A percentile compares a stretch with the other conserved stretches of the same genome.
Evolutionary conservation across 768 basidiomycete species (phyloP).

Genomic region (Russula earlei): DNA sequence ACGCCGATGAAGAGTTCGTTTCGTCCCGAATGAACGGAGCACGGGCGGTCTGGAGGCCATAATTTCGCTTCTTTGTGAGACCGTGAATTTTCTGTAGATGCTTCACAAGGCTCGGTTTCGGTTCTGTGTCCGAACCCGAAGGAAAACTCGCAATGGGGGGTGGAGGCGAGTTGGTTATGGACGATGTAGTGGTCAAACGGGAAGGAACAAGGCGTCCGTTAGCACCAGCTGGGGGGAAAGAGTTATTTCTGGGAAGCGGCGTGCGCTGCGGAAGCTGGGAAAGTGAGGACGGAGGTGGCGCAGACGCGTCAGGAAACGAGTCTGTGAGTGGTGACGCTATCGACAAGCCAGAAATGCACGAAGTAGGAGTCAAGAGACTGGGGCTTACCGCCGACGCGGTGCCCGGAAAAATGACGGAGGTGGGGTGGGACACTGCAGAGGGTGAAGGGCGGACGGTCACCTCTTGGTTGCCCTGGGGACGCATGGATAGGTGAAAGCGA

Average conservation of each 20-base stretch:
- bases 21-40: constrained; percentile 19
- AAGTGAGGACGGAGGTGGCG: not conserved
- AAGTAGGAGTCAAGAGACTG: constrained; percentile 7
- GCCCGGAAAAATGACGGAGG: not conserved
- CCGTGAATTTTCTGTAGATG: constrained; percentile 20
- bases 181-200: not conserved
- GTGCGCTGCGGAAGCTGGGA: constrained; percentile 6
- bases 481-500: constrained; percentile 14
- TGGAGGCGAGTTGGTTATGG: constrained; percentile 11
- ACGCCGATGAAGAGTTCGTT: not conserved
- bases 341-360: constrained; percentile 12
- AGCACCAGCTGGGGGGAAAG: constrained; percentile 10
- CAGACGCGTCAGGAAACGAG: not conserved
- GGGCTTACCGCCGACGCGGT: constrained; percentile 9
- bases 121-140: not conserved
- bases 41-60: constrained; percentile 15
- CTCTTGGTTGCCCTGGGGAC: constrained; percentile 1
- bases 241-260: constrained; percentile 16
- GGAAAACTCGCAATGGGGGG: not conserved
- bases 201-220: constrained; percentile 1
- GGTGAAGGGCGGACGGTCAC: not conserved
- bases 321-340: constrained; percentile 10
- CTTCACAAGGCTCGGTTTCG: constrained; percentile 16
- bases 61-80: constrained; percentile 21
- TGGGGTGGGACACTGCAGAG: not conserved